Evolutionary conservation across 2,329 filamentous ascomycete species (phyloP), one percentile per base, ranked within the genome.

Genomic region (Elsinoe arachidis): DNA sequence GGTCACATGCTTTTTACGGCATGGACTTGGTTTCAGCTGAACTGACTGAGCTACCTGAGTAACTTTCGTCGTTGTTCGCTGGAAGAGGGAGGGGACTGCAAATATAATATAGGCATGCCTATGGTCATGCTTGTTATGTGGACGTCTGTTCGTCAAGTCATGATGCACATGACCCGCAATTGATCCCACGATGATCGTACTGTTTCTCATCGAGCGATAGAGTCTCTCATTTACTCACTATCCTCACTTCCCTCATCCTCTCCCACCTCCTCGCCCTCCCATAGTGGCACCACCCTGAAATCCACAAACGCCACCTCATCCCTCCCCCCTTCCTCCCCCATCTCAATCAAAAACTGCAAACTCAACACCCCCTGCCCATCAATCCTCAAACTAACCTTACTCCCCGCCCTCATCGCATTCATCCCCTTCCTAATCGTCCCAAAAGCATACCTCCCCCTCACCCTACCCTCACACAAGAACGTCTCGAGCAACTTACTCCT

Each of bases 261-360:
- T 11, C 68, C 71, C 5, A 72, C 74, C 26, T 83, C 84, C 41
- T 87, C 80, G 19, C 81, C 80, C 14, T 79, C 77, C 56, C 84
- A 76, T 58, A 85, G 85, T 14, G 89, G 88, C 58, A 95, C 85
- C 67, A 93, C 89, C 17, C 87, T 79, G 70, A 92, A 95, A 70
- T 93, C 88, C 21, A 93, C 78, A 72, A 92, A 95, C 64, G 84
- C 88, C 38, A 84, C 76, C 23, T 72, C 72, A 15, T 66, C 62
- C 41, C 43, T 53, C 11, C 61, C 63, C 9, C 61, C 58, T 17
- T 59, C 61, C 2, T 63, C 62, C 61, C 93, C 89, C 41, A 91
- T 78, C 68, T 96, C 90, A 14, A 99, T 86, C 87, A 99, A 93
- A 66, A 97, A 96, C 68, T 99, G 93, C 69, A 97, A 74, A 71